Percentiles rank a stretch among this genome's conserved stretches.
Conservation (phyloP, 1,139 yeast genomes). For the Yamadazyma jaroonii region DNA sequence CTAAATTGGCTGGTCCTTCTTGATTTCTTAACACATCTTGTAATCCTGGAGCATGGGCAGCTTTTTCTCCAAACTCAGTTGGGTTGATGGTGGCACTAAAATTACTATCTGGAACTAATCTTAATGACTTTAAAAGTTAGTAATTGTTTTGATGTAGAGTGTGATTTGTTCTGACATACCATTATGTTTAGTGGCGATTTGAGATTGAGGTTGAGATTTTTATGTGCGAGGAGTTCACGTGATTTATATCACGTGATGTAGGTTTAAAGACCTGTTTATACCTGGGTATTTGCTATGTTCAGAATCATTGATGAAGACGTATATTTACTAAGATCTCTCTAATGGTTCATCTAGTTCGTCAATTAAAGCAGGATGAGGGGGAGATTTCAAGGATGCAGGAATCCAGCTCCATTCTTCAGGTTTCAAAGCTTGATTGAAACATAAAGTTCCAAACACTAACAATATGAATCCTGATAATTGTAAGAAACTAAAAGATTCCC, state of each 20-base stretch:
- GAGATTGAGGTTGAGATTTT: not conserved
- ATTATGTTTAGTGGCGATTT: slow-evolving; percentile 9
- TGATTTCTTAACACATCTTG: slow-evolving; percentile 57
- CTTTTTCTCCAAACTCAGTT: slow-evolving; percentile 48
- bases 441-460: slow-evolving; percentile 69
- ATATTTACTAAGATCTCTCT: slow-evolving; percentile 9
- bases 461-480: slow-evolving; percentile 65
- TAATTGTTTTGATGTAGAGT: not conserved
- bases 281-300: no score
- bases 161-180: slow-evolving; percentile 6
- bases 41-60: slow-evolving; percentile 60
- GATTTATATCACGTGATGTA: no score
- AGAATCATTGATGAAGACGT: not conserved
- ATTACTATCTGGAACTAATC: slow-evolving; percentile 47
- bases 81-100: slow-evolving; percentile 43
- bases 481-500: slow-evolving; percentile 65
- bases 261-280: no score
- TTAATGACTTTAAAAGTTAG: slow-evolving; percentile 35
- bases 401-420: slow-evolving; percentile 46
- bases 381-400: slow-evolving; percentile 40
- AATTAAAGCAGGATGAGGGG: slow-evolving; percentile 15
- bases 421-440: slow-evolving; percentile 66
- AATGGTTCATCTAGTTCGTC: slow-evolving; percentile 24
- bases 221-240: no score
- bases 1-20: slow-evolving; percentile 59